Conservation (phyloP, 768 basidiomycete species). For the Suillus ampliporus region DNA sequence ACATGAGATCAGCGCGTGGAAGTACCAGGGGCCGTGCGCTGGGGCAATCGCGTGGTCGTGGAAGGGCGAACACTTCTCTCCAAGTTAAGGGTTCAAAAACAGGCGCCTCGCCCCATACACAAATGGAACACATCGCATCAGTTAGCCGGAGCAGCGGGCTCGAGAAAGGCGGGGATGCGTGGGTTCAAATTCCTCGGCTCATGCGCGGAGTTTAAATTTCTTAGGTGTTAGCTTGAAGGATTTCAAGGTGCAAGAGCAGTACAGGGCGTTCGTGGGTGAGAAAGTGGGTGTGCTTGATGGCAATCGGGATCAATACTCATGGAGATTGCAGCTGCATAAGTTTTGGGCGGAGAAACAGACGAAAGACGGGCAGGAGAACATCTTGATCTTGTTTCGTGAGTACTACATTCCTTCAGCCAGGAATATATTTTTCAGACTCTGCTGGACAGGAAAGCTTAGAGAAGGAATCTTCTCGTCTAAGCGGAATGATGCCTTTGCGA, state of each 20-base stretch:
- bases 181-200: conserved; percentile 36
- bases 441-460: conserved; percentile 68
- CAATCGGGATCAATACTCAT: conserved; percentile 48
- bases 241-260: conserved; percentile 65
- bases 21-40: background rate
- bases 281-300: conserved; percentile 66
- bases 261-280: conserved; percentile 63
- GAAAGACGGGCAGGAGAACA: conserved; percentile 65
- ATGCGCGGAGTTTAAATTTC: conserved; percentile 13
- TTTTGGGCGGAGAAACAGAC: conserved; percentile 34
- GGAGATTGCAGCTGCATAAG: conserved; percentile 19
- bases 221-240: conserved; percentile 62
- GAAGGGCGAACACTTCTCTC: background rate
- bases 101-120: conserved; percentile 16
- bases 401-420: conserved; percentile 13
- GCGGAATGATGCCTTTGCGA: conserved; percentile 63
- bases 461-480: conserved; percentile 71
- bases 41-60: background rate
- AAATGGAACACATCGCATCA: conserved; percentile 71
- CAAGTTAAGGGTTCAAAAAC: background rate
- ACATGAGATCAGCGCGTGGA: background rate
- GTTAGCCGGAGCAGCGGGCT: conserved; percentile 80
- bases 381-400: conserved; percentile 77
- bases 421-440: conserved; percentile 8
- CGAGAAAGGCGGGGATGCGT: conserved; percentile 78